These are phyloP conservation scores for Xylariales sp. DNA, from an alignment of 2,329 filamentous ascomycete genomes.

Conservation along the genomic window DNA sequence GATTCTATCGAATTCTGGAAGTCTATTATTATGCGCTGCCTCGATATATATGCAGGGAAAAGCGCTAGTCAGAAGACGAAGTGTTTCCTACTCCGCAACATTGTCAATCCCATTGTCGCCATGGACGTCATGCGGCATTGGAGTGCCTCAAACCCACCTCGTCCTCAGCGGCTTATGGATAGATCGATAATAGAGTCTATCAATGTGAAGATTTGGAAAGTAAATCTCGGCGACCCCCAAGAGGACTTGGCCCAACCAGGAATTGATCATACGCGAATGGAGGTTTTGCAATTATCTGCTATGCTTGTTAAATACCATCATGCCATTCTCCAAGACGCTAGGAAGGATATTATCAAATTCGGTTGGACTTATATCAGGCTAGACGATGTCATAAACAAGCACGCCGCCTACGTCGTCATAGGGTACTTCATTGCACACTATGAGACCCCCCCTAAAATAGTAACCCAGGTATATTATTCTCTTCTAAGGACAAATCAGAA, in stretches of 20 bases:
- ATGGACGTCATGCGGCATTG: conserved; percentile 94
- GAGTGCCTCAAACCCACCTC: conserved; percentile 66
- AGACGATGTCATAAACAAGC: conserved; percentile 99
- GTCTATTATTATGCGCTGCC: conserved; percentile 81
- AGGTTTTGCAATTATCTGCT: conserved; percentile 92
- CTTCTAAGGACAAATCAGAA: conserved; percentile 93
- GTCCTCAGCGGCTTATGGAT: conserved; percentile 81
- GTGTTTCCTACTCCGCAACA: conserved; percentile 88
- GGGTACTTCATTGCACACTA: conserved; percentile 98
- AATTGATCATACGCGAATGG: conserved; percentile 95
- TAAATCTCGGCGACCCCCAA: conserved; percentile 81
- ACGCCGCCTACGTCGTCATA: conserved; percentile 95
- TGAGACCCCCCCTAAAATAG: conserved; percentile 95
- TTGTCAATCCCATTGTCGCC: conserved; percentile 95
- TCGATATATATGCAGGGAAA: conserved; percentile 87
- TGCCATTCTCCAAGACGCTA: conserved; percentile 84
- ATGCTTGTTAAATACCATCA: conserved; percentile 96
- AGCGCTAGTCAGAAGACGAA: conserved; percentile 88
- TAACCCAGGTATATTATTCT: conserved; percentile 92
- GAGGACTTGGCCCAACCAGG: conserved; percentile 87
- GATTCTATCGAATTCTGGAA: conserved; percentile 89
- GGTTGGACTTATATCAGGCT: conserved; percentile 98
- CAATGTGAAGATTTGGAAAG: conserved; percentile 93
- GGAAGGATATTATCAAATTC: conserved; percentile 99
- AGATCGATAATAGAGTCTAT: conserved; percentile 88